A percentile compares a stretch with the other conserved stretches of the same genome.
These are phyloP conservation scores for Trichocladium antarcticum DNA, from an alignment of 495 filamentous ascomycete species.

Conservation along the genomic window DNA sequence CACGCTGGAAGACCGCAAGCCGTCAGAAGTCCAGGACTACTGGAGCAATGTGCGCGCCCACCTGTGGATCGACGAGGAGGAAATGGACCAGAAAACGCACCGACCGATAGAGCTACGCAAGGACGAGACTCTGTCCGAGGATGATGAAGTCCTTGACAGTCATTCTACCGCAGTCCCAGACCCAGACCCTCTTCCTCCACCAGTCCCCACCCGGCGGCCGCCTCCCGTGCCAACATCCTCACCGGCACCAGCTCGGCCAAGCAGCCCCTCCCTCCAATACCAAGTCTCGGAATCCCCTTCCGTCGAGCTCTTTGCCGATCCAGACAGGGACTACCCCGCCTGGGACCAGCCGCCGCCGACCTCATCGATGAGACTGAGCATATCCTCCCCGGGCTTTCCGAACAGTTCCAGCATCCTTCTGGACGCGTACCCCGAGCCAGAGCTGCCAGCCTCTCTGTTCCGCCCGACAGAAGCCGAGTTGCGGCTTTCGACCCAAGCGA, in stretches of 20 bases:
- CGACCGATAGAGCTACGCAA: not conserved
- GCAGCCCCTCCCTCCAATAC: not conserved
- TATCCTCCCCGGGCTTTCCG: not conserved
- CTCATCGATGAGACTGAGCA: not conserved
- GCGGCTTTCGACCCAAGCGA: not conserved
- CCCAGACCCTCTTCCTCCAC: not conserved
- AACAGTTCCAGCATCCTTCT: not conserved
- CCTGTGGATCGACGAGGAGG: constrained; percentile 17
- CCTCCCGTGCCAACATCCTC: not conserved
- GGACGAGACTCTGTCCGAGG: not conserved
- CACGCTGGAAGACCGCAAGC: not conserved
- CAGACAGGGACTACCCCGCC: not conserved
- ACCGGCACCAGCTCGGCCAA: not conserved
- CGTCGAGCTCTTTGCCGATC: not conserved
- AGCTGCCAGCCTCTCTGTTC: not conserved
- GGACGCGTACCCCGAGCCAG: not conserved
- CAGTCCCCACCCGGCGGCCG: not conserved
- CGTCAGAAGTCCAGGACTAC: constrained; percentile 8
- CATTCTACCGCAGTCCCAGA: not conserved
- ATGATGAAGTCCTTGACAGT: not conserved
- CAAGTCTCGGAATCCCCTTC: not conserved
- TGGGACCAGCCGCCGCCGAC: not conserved
- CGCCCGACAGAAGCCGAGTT: not conserved
- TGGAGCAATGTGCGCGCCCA: constrained; percentile 12
- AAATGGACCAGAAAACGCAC: not conserved